Base-by-base conservation (phyloP, 2,329 filamentous ascomycete species). In the Neoarthrinium moseri region DNA sequence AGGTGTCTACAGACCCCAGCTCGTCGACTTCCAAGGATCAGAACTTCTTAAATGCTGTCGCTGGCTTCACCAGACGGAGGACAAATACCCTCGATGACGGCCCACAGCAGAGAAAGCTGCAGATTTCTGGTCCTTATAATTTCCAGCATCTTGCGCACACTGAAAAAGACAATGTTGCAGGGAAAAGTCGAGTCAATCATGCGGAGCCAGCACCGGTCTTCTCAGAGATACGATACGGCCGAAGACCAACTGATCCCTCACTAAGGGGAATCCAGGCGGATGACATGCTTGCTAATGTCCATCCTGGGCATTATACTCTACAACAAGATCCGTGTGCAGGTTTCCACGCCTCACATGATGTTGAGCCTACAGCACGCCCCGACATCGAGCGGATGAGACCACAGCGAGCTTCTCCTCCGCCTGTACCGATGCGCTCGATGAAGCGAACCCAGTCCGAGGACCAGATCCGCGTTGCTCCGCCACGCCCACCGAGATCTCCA, bases 91-190 rank as follows among this genome's bases (percentile, higher is more conserved):
- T 59, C n/a, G 61, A 62, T 18, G 47, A 58, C 4, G 57, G 57
- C 41, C 53, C 42, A 53, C 61, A 58, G 12, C 59, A 61, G 43
- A 75, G 63, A 55, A 74, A 70, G 51, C 57, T 75, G 40, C 73
- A 75, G 44, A 86, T 86, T 44, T 86, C 82, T 1, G 75, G 70
- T 1, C 82, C 82, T 3, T 85, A 82, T 63, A 84, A 85, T 66
- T 86, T 86, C 50, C 81, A 84, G 57, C 82, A 86, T 61, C 71
- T 86, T 26, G 74, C 77, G 4, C 81, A 84, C 58, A 80, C 76
- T 11, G 67, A 72, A 11, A 74, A 73, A 37, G 74, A 81, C 23
- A 67, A 74, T 40, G 48, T 75, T 3, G 63, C 71, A 4, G 67
- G 66, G 45, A 50, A 73, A 6, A 65, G 70, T 33, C 62, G 66